A percentile compares a stretch with the other conserved stretches of the same genome.
Conservation (phyloP, 2,329 filamentous ascomycete genomes). For the Corniculantispora saksenae region DNA sequence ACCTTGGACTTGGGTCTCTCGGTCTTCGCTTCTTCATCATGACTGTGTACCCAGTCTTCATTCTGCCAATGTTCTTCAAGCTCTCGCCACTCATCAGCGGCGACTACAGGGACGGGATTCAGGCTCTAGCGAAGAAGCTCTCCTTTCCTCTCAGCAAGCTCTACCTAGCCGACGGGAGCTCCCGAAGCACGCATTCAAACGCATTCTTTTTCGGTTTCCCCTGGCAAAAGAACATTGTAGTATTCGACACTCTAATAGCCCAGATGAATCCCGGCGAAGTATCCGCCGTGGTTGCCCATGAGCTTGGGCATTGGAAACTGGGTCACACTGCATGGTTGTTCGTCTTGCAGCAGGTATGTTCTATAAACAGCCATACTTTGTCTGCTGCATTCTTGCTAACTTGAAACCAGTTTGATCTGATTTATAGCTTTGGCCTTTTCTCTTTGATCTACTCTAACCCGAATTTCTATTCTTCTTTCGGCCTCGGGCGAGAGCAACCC, state of each 20-base stretch:
- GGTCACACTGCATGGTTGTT: conserved; percentile 93
- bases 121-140: conserved; percentile 77
- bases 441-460: conserved; percentile 95
- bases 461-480: conserved; percentile 87
- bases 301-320: conserved; percentile 95
- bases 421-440: conserved; percentile 96
- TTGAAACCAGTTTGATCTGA: conserved; percentile 59
- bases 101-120: conserved; percentile 81
- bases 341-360: conserved; percentile 70
- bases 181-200: conserved; percentile 83
- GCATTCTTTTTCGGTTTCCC: conserved; percentile 96
- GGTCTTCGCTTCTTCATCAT: conserved; percentile 90
- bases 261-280: conserved; percentile 92
- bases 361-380: not conserved
- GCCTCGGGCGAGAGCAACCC: conserved; percentile 78
- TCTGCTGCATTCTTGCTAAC: not conserved
- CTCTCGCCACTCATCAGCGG: conserved; percentile 90
- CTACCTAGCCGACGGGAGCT: conserved; percentile 91
- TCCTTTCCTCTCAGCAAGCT: conserved; percentile 91
- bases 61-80: conserved; percentile 97
- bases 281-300: conserved; percentile 90
- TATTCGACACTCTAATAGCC: conserved; percentile 96
- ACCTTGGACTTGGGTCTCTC: conserved; percentile 90
- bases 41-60: conserved; percentile 91
- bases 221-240: conserved; percentile 99